Conservation (phyloP, 768 basidiomycete species). For the Leccinum imitatum region DNA sequence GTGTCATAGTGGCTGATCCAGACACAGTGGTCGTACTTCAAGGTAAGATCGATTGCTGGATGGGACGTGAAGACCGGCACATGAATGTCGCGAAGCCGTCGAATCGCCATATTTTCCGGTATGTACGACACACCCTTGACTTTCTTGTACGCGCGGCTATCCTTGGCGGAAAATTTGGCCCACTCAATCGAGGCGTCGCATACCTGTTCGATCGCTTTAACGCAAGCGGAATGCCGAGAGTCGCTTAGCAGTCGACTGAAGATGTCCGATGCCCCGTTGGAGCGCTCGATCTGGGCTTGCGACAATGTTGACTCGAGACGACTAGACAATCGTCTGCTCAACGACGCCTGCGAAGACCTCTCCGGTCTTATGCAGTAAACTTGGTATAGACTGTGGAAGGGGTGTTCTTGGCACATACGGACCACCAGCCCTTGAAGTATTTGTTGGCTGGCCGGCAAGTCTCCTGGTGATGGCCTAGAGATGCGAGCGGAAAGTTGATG, state of each 20-base stretch:
- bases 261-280: slow-evolving; percentile 62
- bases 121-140: slow-evolving; percentile 36
- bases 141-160: slow-evolving; percentile 27
- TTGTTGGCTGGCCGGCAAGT: slow-evolving; percentile 44
- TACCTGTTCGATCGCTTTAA: slow-evolving; percentile 55
- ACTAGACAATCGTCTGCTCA: slow-evolving; percentile 45
- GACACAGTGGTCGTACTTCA: slow-evolving; percentile 67
- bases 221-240: slow-evolving; percentile 35
- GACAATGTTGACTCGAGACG: slow-evolving; percentile 40
- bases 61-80: slow-evolving; percentile 86
- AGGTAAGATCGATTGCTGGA: slow-evolving; percentile 65
- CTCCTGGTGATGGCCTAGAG: slow-evolving; percentile 39
- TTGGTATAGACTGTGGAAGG: slow-evolving; percentile 91
- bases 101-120: slow-evolving; percentile 46
- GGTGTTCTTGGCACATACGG: slow-evolving; percentile 85
- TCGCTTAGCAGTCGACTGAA: slow-evolving; percentile 54
- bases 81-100: slow-evolving; percentile 48
- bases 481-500: slow-evolving; percentile 95
- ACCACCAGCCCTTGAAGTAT: slow-evolving; percentile 65
- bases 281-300: slow-evolving; percentile 52
- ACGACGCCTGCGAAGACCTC: slow-evolving; percentile 19
- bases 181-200: slow-evolving; percentile 70
- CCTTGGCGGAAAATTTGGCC: slow-evolving; percentile 61
- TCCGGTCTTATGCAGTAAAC: slow-evolving; percentile 69
- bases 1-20: slow-evolving; percentile 64